A percentile compares a stretch with the other conserved stretches of the same genome.
Conservation (phyloP, 1,139 yeast species). For the Pichia sp. region DNA sequence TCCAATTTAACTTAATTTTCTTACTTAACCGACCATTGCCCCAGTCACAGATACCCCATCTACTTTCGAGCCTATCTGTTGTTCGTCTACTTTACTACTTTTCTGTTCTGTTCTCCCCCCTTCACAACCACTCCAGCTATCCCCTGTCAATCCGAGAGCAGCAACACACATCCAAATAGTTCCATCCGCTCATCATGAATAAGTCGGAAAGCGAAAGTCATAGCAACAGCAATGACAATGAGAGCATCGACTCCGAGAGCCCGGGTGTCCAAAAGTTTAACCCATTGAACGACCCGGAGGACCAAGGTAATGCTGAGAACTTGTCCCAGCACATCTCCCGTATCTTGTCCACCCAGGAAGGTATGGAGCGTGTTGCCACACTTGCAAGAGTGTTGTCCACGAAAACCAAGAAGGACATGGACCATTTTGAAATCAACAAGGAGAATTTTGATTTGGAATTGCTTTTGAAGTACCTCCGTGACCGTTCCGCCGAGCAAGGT, state of each 20-base stretch:
- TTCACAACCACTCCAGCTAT: no score
- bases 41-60: no score
- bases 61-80: no score
- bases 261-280: conserved; percentile 20
- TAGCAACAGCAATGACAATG: conserved; percentile 18
- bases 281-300: conserved; percentile 23
- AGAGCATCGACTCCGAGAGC: conserved; percentile 23
- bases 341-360: conserved; percentile 24
- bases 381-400: conserved; percentile 27
- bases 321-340: conserved; percentile 24
- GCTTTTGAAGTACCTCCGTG: conserved; percentile 37
- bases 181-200: conserved; percentile 10
- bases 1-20: no score
- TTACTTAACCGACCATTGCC: no score
- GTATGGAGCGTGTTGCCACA: conserved; percentile 24
- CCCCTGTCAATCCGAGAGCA: no score
- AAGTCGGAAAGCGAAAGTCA: conserved; percentile 6
- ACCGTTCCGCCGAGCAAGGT: conserved; percentile 39
- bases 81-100: no score
- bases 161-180: no score
- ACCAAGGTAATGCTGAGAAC: conserved; percentile 21
- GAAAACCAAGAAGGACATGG: conserved; percentile 26
- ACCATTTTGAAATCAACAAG: conserved; percentile 23
- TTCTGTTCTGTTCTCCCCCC: no score
- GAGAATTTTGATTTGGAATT: conserved; percentile 30